These are phyloP conservation scores for Trichosanthes cucumerina DNA, from an alignment of 306 rosid species.

Conservation along the genomic window DNA sequence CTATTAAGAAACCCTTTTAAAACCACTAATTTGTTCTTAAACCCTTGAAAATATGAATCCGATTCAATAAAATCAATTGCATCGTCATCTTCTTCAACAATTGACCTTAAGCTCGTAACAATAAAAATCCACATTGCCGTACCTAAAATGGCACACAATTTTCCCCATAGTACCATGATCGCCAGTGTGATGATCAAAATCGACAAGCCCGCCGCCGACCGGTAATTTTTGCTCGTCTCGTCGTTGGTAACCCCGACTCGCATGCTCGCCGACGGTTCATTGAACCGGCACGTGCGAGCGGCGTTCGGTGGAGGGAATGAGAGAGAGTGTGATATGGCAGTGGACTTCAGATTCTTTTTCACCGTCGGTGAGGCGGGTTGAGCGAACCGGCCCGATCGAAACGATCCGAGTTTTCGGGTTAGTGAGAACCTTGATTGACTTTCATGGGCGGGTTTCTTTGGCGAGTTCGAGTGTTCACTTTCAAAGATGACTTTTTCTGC, in stretches of 20 bases:
- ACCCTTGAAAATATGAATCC: neutral
- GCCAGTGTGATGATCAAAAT: neutral
- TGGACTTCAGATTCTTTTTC: neutral
- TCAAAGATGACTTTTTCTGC: neutral
- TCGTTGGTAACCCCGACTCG: neutral
- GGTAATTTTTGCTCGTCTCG: neutral
- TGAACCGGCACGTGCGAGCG: neutral
- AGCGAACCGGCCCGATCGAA: neutral
- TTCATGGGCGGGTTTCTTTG: neutral
- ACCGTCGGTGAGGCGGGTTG: neutral
- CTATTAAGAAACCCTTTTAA: neutral
- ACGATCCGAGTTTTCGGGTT: neutral
- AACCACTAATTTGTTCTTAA: neutral
- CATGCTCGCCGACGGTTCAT: neutral
- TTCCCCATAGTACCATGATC: constrained; percentile 12
- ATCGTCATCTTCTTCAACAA: neutral
- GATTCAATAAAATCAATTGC: neutral
- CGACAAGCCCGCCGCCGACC: neutral
- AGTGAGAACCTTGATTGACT: constrained; percentile 1
- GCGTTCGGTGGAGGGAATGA: neutral
- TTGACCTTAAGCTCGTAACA: neutral
- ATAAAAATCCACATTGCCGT: neutral
- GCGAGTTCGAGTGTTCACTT: neutral
- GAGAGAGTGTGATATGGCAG: neutral
- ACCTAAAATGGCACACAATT: neutral